Base-by-base conservation (phyloP, 805 yeast species). In the Candida nemodendra region DNA sequence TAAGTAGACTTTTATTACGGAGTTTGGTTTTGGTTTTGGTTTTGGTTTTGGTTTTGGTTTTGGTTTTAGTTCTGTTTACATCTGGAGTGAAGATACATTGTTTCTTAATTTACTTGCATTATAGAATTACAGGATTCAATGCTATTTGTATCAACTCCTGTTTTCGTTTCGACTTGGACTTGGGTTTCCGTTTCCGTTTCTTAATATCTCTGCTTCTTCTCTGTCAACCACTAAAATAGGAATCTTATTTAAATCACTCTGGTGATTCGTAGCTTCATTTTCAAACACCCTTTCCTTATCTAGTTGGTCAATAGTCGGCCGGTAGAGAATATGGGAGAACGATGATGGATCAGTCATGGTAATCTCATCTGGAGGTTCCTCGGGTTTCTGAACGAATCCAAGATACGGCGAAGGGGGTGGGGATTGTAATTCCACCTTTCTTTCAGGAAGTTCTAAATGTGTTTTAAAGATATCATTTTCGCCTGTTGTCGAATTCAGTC, bases 321-420 rank as follows among this genome's bases (percentile, higher is more conserved):
- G 62, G 35, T 55, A 60, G 16, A 60, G 35, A 16, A 60, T 37
- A 36, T 60, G 61, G 3, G 59, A 49, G 11, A 61, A 37, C 2
- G 60, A 44, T 31, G 43, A 48, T 2, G 65, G 65, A 42, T 61
- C 59, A 3, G 57, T 53, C 35, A 60, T 45, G 4, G 58, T 52
- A 19, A 50, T 39, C 26, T 45, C 50, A 33, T 57, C 61, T 9
- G 66, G 66, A 4, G 64, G 53, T 3, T 61, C 65, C 36, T 61
- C 66, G 1, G 59, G 60, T 36, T 42, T 43, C 26, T 51, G 52
- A 12, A 50, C 45, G 44, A 53, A 61, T 2, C 64, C 64, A 18
- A 59, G 42, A 34, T 61, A 61, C 3, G 66, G 66, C 1, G 66
- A 61, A 1, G 64, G 56, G 6, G 66, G 66, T 5, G 66, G 66